Conservation (phyloP, 108 stramenopile species). For the Halocafeteria seosinensis region DNA sequence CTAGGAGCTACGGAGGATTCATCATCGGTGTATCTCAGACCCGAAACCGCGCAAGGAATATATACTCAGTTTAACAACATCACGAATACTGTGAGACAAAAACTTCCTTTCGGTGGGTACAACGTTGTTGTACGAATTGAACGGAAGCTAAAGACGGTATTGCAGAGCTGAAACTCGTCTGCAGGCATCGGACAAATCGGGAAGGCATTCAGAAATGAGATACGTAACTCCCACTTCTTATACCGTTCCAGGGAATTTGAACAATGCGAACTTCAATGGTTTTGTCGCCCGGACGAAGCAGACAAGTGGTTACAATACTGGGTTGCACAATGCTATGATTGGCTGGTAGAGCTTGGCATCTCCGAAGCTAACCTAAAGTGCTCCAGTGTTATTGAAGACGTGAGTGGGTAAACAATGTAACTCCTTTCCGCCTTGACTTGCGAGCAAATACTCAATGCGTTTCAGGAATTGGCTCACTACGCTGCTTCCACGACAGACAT, state of each 20-base stretch:
- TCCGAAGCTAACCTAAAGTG: too few species aligned
- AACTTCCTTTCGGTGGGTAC: constrained; percentile 77
- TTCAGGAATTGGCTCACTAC: constrained; percentile 98
- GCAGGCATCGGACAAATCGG: constrained; percentile 93
- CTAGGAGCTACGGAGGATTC: constrained; percentile 62
- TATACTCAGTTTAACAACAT: constrained; percentile 88
- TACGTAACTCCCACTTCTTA: constrained; percentile 84
- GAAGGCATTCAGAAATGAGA: constrained; percentile 94
- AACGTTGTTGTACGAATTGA: too few species aligned
- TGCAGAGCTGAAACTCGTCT: too few species aligned
- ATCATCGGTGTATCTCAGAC: constrained; percentile 68
- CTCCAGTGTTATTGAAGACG: too few species aligned
- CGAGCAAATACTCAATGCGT: too few species aligned
- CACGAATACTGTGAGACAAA: constrained; percentile 42
- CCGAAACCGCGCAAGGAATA: constrained; percentile 95
- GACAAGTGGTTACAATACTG: constrained; percentile 27
- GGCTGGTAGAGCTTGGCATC: constrained; percentile 59
- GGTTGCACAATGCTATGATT: constrained; percentile 53
- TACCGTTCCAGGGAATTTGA: constrained; percentile 92
- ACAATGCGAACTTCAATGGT: constrained; percentile 92
- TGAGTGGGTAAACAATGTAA: too few species aligned
- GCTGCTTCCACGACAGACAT: constrained; percentile 87
- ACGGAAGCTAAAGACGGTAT: too few species aligned
- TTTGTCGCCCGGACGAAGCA: constrained; percentile 50
- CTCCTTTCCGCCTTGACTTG: too few species aligned